phyloP scores from a whole-genome alignment of 1,139 yeast genomes.

The Yueomyces sp. region DNA sequence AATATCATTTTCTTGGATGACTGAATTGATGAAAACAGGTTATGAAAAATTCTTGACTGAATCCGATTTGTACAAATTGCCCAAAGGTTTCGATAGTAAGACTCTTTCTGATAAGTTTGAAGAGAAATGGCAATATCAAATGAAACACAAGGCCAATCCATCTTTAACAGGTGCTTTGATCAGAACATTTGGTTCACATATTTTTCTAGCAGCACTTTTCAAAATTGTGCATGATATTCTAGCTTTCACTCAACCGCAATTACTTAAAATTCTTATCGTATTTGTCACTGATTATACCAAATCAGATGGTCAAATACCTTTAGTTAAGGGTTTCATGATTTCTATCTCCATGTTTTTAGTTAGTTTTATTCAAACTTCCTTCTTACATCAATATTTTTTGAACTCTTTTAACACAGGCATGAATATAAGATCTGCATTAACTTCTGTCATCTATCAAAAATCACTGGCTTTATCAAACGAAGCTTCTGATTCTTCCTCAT shows the following conservation, averaged over 20 bases:
- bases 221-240: conserved; percentile 68
- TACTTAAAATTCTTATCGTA: conserved; percentile 58
- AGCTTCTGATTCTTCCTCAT: conserved; percentile 62
- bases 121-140: conserved; percentile 45
- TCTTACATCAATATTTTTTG: conserved; percentile 87
- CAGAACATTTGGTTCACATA: conserved; percentile 59
- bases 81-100: conserved; percentile 46
- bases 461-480: conserved; percentile 74
- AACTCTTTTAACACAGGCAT: conserved; percentile 82
- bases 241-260: conserved; percentile 83
- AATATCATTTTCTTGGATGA: conserved; percentile 86
- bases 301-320: conserved; percentile 28
- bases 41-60: conserved; percentile 61
- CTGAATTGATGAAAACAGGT: conserved; percentile 78
- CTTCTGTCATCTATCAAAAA: conserved; percentile 69
- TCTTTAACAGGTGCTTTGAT: conserved; percentile 54
- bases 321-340: conserved; percentile 73
- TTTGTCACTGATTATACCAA: conserved; percentile 71
- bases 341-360: conserved; percentile 75
- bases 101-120: conserved; percentile 39
- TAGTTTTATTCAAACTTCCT: conserved; percentile 71
- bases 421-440: conserved; percentile 72
- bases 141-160: conserved; percentile 35
- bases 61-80: conserved; percentile 71
- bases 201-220: conserved; percentile 62